Evolutionary conservation across 2,329 filamentous ascomycete genomes (phyloP).

Genomic region (Neonectria coccinea): DNA sequence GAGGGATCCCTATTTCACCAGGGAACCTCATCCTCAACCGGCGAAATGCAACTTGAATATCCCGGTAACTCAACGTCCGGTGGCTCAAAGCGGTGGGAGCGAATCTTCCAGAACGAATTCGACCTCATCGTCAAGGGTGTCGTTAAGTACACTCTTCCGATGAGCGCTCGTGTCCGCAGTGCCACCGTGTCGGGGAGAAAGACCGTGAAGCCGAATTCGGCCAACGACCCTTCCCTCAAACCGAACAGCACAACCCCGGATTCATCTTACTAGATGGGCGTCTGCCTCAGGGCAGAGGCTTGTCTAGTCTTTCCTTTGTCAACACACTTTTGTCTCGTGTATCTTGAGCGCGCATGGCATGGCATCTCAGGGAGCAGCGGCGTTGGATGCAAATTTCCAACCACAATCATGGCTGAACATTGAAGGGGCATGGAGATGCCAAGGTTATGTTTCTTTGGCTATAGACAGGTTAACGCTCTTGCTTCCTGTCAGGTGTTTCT

Average conservation of each 20-base stretch:
- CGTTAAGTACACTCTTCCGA: slow-evolving; percentile 80
- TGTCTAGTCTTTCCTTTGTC: slow-evolving; percentile 44
- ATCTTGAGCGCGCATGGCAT: slow-evolving; percentile 53
- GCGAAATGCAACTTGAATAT: slow-evolving; percentile 82
- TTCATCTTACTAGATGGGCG: slow-evolving; percentile 35
- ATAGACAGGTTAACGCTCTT: slow-evolving; percentile 42
- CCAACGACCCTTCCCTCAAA: slow-evolving; percentile 70
- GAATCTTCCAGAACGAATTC: slow-evolving; percentile 90
- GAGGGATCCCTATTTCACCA: slow-evolving; percentile 90
- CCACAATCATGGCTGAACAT: slow-evolving; percentile 47
- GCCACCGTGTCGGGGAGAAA: slow-evolving; percentile 70
- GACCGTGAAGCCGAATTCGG: slow-evolving; percentile 71
- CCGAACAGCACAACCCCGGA: slow-evolving; percentile 77
- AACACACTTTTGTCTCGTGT: slow-evolving; percentile 43
- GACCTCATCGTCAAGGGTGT: slow-evolving; percentile 93
- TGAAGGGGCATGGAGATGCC: slow-evolving; percentile 42
- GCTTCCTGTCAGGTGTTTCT: slow-evolving; percentile 46
- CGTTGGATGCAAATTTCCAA: slow-evolving; percentile 51
- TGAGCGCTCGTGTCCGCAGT: slow-evolving; percentile 70
- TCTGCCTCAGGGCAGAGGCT: slow-evolving; percentile 27
- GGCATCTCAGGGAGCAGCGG: slow-evolving; percentile 49
- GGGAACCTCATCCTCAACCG: slow-evolving; percentile 77
- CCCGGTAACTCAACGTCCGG: slow-evolving; percentile 92
- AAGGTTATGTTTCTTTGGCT: slow-evolving; percentile 44
- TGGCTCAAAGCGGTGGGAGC: slow-evolving; percentile 88